Evolutionary conservation across 1,284 basidiomycete genomes (phyloP), one percentile per base, ranked within the genome.

Genomic region (Boletus hoseneyae): DNA sequence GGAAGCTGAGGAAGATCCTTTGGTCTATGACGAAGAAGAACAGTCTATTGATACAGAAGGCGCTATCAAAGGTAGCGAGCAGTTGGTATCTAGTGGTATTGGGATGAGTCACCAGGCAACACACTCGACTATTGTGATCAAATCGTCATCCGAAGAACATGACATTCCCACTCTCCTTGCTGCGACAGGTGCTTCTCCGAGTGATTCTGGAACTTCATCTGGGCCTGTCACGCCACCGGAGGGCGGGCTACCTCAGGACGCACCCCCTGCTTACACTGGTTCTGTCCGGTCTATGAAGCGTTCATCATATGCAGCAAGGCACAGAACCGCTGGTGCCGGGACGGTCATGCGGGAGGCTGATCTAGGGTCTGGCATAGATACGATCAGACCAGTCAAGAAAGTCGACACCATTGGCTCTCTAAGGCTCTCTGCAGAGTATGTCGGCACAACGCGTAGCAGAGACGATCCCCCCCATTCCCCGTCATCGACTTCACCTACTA

Each of bases 321-420:
- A 83, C 58, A 79, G 80, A 34, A 66, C 75, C 27, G 70, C 74
- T 47, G 82, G 80, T 27, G 70, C 81, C 37, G 93, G 93, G 3
- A 93, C 91, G 0, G 74, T 93, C 1, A 72, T 95, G 56, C 78
- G 78, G 32, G 85, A 85, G 57, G 91, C 83, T 6, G 92, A 95
- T 68, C 68, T 96, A 8, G 92, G 91, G 6, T 87, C 77, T 51
- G 92, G 92, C 2, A 76, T 90, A 41, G 90, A 90, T 59, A 96
- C 93, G 1, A 90, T 97, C 59, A 80, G 93, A 50, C 94, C 94
- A 0, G 85, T 96, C 55, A 95, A 95, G 75, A 92, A 91, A 62
- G 84, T 95, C 19, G 92, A 97, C 64, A 79, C 85, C 1, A 74
- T 78, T 5, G 83, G 85, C 11, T 92, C 90, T 1, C 70, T 93